These are phyloP conservation scores for Chalciporus piperatus DNA, from an alignment of 768 basidiomycete species.

Conservation along the genomic window DNA sequence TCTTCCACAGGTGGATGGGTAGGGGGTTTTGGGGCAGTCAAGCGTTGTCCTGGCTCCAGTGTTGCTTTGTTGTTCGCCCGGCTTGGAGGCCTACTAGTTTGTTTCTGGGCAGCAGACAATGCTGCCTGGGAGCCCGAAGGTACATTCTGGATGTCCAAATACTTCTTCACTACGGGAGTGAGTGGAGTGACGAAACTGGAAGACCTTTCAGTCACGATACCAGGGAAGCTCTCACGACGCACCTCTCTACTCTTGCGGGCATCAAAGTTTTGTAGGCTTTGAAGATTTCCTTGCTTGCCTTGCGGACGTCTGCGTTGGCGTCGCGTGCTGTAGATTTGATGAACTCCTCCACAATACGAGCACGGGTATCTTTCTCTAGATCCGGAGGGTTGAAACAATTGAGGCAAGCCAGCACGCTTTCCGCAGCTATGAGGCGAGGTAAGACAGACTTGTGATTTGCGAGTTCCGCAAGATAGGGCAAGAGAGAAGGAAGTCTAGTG, in stretches of 20 bases:
- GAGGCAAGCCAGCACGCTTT: conserved; percentile 62
- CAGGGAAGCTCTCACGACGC: conserved; percentile 17
- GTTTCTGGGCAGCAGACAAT: conserved; percentile 15
- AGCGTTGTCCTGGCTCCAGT: conserved; percentile 7
- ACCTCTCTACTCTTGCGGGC: conserved; percentile 69
- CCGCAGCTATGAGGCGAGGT: conserved; percentile 61
- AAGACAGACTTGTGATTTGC: conserved; percentile 65
- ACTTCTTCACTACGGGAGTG: conserved; percentile 74
- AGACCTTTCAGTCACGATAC: conserved; percentile 6
- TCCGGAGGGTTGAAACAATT: conserved; percentile 80
- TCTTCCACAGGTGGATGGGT: conserved; percentile 4
- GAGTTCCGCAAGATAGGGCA: conserved; percentile 57
- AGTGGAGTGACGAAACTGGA: conserved; percentile 70
- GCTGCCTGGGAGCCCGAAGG: not conserved
- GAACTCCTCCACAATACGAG: conserved; percentile 64
- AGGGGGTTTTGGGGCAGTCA: conserved; percentile 11
- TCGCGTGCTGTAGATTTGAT: conserved; percentile 69
- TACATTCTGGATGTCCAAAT: conserved; percentile 50
- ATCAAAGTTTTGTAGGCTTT: conserved; percentile 72
- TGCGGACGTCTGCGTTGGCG: conserved; percentile 73
- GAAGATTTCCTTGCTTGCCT: conserved; percentile 65
- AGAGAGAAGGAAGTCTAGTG: conserved; percentile 63
- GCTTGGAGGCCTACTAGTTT: conserved; percentile 23
- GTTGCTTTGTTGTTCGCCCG: conserved; percentile 14
- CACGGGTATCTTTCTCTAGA: conserved; percentile 64